Base-by-base conservation (phyloP, 148 eudicot genomes). In the Polygonum aviculare region DNA sequence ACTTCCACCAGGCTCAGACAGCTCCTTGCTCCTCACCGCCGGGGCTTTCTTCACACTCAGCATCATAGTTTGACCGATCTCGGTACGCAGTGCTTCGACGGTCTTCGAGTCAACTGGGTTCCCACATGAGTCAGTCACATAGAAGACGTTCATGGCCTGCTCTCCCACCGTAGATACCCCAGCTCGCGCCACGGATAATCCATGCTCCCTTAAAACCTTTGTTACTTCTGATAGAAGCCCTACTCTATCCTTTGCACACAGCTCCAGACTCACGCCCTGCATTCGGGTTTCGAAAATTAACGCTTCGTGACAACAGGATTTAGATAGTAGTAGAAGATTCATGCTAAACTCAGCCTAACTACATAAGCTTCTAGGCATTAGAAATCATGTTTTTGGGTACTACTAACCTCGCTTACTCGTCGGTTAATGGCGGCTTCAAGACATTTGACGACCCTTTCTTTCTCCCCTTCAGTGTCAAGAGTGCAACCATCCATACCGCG, bases 381-480 rank as follows among this genome's bases (percentile, higher is more conserved):
- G 1, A 44, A 6, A 7, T 12, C 50, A 48, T 48, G 15, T 48
- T 54, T 16, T 54, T 54, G 7, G 19, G 59, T 18, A 0, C 4
- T 22, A 60, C 67, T 82, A 49, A 92, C 97, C 91, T 92, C 94
- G 72, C 85, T 80, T 72, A 84, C 87, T 85, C 97, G 83, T 73
- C 97, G 85, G 47, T 79, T 83, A 69, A 92, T 87, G 49, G 97
- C 97, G 57, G 97, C 97, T 87, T 90, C 97, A 63, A 92, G 85
- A 82, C 97, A 90, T 70, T 87, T 89, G 80, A 87, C 74, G 65
- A 92, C 93, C 77, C 93, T 85, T 51, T 86, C 89, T 67, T 81
- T 86, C 84, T 92, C 97, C 16, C 84, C 89, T 80, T 90, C 90
- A 57, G 89, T 83, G 45, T 84, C 80, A 49, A 88, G 76, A 39